A percentile compares a stretch with the other conserved stretches of the same genome.
These are phyloP conservation scores for Amaranthus tricolor DNA, from an alignment of 179 eudicot species.

Conservation along the genomic window DNA sequence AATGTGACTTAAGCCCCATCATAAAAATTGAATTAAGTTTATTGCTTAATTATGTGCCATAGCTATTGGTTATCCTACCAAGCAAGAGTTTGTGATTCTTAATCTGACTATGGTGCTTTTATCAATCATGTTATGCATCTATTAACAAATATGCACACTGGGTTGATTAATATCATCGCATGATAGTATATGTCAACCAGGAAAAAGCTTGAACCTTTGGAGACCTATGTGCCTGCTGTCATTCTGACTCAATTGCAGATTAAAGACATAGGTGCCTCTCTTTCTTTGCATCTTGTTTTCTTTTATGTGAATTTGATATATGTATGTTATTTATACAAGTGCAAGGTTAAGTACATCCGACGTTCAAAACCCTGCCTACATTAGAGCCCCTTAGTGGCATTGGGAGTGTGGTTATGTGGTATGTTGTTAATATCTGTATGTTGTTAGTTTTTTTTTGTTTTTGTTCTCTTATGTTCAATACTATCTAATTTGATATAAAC, in stretches of 20 bases:
- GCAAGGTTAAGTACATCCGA: too few relatives aligned
- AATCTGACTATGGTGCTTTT: not conserved
- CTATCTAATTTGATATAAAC: not conserved
- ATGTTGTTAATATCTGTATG: not conserved
- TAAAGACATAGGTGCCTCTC: conserved; percentile 67
- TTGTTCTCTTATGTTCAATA: not conserved
- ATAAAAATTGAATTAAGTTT: not conserved
- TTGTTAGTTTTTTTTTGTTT: not conserved
- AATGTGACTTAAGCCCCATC: not conserved
- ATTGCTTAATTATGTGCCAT: not conserved
- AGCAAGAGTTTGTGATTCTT: not conserved
- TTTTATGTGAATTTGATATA: not conserved
- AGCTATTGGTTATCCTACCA: not conserved
- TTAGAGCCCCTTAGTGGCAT: too few relatives aligned
- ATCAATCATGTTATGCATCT: not conserved
- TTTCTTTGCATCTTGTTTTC: not conserved
- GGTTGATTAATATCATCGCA: conserved; percentile 26
- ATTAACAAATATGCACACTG: conserved; percentile 5
- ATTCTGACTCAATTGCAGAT: conserved; percentile 79
- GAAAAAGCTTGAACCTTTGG: conserved; percentile 92
- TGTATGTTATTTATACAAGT: too few relatives aligned
- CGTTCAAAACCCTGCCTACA: too few relatives aligned
- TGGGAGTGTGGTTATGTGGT: too few relatives aligned
- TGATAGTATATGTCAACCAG: conserved; percentile 46
- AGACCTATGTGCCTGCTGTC: conserved; percentile 87